Base-by-base conservation (phyloP, 805 yeast genomes). In the Zygoascus ofunaensis region DNA sequence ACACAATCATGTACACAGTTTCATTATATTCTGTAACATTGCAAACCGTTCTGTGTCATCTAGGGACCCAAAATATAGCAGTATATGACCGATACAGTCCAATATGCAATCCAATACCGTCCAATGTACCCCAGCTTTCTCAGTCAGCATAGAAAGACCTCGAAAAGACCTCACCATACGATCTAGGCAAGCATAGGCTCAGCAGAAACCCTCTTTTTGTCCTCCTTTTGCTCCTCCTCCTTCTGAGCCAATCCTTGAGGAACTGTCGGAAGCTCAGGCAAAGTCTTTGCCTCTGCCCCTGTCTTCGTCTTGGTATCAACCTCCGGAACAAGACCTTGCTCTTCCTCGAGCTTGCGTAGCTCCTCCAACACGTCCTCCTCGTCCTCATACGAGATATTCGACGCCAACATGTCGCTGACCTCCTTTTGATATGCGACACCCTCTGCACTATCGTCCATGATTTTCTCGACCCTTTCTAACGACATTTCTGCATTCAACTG, bases 361-460 rank as follows among this genome's bases (percentile, higher is more conserved):
- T 60, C 63, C n/a, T 57, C 62, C 47, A 46, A 53, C 34, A 49
- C 52, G 15, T 57, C 67, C 12, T 51, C 59, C 43, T 66, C 69
- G 17, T 63, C 69, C 8, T 59, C 53, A 39, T 57, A 60, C 2
- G 73, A 68, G 26, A 68, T 62, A 12, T 48, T 49, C 24, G 50
- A 51, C 15, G 64, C 57, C 28, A 69, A 58, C 62, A 64, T 56
- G 7, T 57, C 61, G 32, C 64, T 53, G 14, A 69, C 57, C 49
- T 69, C 71, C 45, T 82, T 77, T 56, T 87, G 96, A 56, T 84
- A 81, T 22, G 80, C 71, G 14, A 80, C 70, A 40, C 90, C 94
- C 19, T 86, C 95, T 39, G 82, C 85, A 18, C 84, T 73, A 42
- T 85, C 89, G 60, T 89, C 96, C 74, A 90, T 65, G 2, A 90